Evolutionary conservation across 2,329 filamentous ascomycete genomes (phyloP).

Genomic region (Xylaria arbuscula): DNA sequence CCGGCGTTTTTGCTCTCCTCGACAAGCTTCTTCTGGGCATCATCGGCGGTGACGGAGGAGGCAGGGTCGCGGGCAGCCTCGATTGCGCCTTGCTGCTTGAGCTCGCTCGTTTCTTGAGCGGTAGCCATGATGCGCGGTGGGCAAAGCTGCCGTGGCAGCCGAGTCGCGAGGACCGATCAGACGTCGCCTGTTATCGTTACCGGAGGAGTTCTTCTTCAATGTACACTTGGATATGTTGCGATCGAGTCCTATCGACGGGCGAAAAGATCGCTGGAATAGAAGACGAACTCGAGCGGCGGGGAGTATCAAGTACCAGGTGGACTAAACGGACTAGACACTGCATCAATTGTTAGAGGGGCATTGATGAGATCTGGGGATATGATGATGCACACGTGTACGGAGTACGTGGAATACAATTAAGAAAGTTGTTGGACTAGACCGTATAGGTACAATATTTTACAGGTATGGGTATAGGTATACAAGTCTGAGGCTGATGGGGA

Average conservation of each 20-base stretch:
- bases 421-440: not conserved
- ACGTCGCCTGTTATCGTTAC: conserved; percentile 1
- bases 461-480: not conserved
- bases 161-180: conserved; percentile 30
- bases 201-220: not conserved
- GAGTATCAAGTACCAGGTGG: not conserved
- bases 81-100: conserved; percentile 83
- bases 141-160: conserved; percentile 47
- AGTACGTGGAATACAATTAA: not conserved
- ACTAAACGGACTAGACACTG: not conserved
- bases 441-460: too few relatives aligned
- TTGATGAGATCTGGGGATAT: too few relatives aligned
- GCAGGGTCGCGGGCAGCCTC: conserved; percentile 80
- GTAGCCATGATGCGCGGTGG: conserved; percentile 48
- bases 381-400: not conserved
- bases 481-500: conserved; percentile 4
- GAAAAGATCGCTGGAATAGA: not conserved
- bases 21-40: conserved; percentile 78
- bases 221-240: conserved; percentile 1
- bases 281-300: not conserved
- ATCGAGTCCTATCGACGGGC: not conserved
- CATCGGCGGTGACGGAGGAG: conserved; percentile 73
- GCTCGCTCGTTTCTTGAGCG: conserved; percentile 64
- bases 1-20: conserved; percentile 83
- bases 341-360: not conserved